Evolutionary conservation across 2,329 filamentous ascomycete genomes (phyloP).

Genomic region (Cladosporium sp.): DNA sequence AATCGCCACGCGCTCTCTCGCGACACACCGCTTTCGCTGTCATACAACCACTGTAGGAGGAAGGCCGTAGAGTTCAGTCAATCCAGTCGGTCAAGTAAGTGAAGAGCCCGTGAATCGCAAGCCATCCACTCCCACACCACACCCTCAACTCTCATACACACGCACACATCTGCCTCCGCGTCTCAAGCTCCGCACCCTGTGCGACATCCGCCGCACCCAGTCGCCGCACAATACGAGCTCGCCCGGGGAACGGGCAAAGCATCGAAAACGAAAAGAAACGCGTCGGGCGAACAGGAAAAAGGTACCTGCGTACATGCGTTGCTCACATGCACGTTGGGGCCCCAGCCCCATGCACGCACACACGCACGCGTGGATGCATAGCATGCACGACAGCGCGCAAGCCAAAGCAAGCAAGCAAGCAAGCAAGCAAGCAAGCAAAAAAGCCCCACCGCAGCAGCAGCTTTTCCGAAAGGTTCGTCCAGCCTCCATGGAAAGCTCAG

Average conservation of each 20-base stretch:
- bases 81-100: background rate
- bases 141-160: slow-evolving; percentile 10
- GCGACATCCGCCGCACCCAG: background rate
- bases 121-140: background rate
- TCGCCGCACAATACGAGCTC: background rate
- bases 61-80: background rate
- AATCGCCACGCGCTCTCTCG: background rate
- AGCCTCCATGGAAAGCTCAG: background rate
- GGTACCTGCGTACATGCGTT: slow-evolving; percentile 5
- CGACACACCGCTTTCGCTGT: slow-evolving; percentile 8
- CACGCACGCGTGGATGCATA: background rate
- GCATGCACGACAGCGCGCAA: slow-evolving; percentile 2
- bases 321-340: background rate
- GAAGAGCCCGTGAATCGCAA: background rate
- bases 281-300: background rate
- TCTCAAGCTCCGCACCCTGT: background rate
- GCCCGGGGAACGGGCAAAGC: background rate
- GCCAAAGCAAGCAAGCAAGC: background rate
- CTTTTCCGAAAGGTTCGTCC: background rate
- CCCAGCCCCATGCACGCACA: background rate
- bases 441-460: background rate
- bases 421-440: background rate
- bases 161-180: background rate
- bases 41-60: background rate
- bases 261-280: background rate